phyloP scores from a whole-genome alignment of 495 filamentous ascomycete genomes.

The Penicillium egyptiacum region DNA sequence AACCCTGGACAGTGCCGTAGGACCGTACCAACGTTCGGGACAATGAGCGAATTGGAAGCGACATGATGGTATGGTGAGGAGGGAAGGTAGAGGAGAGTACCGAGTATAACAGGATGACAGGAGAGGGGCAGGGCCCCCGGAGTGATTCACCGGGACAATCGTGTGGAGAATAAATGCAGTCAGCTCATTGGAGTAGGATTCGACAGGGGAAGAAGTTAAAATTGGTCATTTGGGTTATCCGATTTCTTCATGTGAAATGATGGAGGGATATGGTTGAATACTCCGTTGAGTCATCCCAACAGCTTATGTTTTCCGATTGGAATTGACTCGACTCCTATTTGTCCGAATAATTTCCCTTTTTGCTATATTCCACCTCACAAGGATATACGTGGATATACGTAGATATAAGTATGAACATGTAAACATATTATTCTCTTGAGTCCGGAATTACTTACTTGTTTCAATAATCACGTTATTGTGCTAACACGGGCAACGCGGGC shows the following conservation, averaged over 20 bases:
- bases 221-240: not conserved
- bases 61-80: slow-evolving; percentile 29
- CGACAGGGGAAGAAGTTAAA: not conserved
- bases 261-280: not conserved
- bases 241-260: not conserved
- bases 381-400: too few species aligned
- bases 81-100: slow-evolving; percentile 5
- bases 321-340: not conserved
- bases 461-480: too few species aligned
- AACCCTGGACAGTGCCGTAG: slow-evolving; percentile 47
- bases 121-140: slow-evolving; percentile 17
- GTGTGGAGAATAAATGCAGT: slow-evolving; percentile 14
- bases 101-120: slow-evolving; percentile 5
- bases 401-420: too few species aligned
- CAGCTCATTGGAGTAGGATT: not conserved
- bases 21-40: slow-evolving; percentile 33
- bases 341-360: not conserved
- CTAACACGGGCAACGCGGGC: too few species aligned
- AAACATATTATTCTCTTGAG: too few species aligned
- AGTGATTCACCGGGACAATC: slow-evolving; percentile 21
- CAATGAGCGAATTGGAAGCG: slow-evolving; percentile 32
- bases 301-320: not conserved
- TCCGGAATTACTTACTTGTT: too few species aligned
- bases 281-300: slow-evolving; percentile 1
- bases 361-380: not conserved